These are phyloP conservation scores for Saccharomycopsis capsularis DNA, from an alignment of 805 yeast genomes.

Conservation along the genomic window DNA sequence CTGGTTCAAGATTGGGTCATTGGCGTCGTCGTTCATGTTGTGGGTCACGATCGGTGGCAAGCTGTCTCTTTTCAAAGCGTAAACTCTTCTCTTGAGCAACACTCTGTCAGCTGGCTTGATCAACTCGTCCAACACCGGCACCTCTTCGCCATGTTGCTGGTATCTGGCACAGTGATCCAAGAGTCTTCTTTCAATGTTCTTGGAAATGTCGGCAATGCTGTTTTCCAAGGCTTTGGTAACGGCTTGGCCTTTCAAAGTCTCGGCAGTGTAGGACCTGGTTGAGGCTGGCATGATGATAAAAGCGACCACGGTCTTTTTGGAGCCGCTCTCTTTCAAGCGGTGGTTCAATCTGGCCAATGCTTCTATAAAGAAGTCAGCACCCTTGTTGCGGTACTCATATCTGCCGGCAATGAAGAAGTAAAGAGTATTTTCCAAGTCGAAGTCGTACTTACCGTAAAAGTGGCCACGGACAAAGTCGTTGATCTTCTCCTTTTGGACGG, in stretches of 20 bases:
- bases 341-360: conserved; percentile 88
- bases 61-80: conserved; percentile 82
- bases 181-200: conserved; percentile 75
- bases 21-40: conserved; percentile 88
- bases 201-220: conserved; percentile 83
- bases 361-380: conserved; percentile 92
- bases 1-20: conserved; percentile 86
- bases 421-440: conserved; percentile 86
- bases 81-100: conserved; percentile 81
- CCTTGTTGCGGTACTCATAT: conserved; percentile 93
- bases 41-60: conserved; percentile 96
- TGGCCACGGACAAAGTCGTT: conserved; percentile 95
- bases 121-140: conserved; percentile 75
- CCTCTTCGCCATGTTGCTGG: conserved; percentile 51
- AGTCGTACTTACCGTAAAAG: conserved; percentile 93
- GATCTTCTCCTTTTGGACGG: conserved; percentile 81
- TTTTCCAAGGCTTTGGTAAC: conserved; percentile 85
- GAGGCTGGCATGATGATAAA: conserved; percentile 97
- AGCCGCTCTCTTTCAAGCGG: conserved; percentile 68
- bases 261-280: conserved; percentile 90
- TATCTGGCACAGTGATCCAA: conserved; percentile 84
- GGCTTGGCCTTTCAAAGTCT: conserved; percentile 93
- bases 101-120: conserved; percentile 85
- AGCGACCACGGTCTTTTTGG: conserved; percentile 91
- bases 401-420: conserved; percentile 97